These are phyloP conservation scores for Alternaria sp. DNA, from an alignment of 2,329 filamentous ascomycete species.

Conservation along the genomic window DNA sequence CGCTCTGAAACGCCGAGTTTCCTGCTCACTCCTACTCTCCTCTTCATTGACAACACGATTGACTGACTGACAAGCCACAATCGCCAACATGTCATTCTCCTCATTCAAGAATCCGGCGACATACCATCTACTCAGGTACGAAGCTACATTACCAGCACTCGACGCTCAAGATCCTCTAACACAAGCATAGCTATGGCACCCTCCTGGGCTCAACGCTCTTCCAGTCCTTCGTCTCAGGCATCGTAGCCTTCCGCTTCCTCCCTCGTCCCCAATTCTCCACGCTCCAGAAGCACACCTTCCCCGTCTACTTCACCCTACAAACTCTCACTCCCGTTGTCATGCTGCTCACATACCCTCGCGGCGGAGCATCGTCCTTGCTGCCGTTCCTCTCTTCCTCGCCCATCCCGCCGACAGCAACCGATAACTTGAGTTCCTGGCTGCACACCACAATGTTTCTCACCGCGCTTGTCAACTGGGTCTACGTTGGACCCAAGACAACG, in stretches of 20 bases:
- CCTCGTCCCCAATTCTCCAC: slow-evolving; percentile 80
- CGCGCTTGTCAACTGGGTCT: slow-evolving; percentile 71
- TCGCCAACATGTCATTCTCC: slow-evolving; percentile 51
- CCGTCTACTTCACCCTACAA: slow-evolving; percentile 87
- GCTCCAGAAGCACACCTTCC: slow-evolving; percentile 79
- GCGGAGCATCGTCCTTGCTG: slow-evolving; percentile 14
- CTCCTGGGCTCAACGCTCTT: slow-evolving; percentile 87
- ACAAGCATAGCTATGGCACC: slow-evolving; percentile 73
- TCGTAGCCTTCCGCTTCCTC: slow-evolving; percentile 77
- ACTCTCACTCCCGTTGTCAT: slow-evolving; percentile 74
- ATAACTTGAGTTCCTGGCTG: slow-evolving; percentile 56
- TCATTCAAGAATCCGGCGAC: slow-evolving; percentile 68
- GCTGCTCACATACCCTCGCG: slow-evolving; percentile 75
- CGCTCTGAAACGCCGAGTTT: not conserved
- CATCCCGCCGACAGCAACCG: slow-evolving; percentile 9
- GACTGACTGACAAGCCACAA: not conserved
- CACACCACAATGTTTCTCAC: slow-evolving; percentile 73
- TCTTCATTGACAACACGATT: not conserved
- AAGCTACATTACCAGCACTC: not conserved
- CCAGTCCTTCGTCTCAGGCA: slow-evolving; percentile 78
- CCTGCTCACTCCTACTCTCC: not conserved
- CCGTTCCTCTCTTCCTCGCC: slow-evolving; percentile 9
- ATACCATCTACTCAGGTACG: slow-evolving; percentile 77
- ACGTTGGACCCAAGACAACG: slow-evolving; percentile 77
- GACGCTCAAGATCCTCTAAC: not conserved